Percentiles rank a stretch among this genome's conserved stretches.
Evolutionary conservation across 495 filamentous ascomycete genomes (phyloP).

Genomic region (Xeromyces bisporus): DNA sequence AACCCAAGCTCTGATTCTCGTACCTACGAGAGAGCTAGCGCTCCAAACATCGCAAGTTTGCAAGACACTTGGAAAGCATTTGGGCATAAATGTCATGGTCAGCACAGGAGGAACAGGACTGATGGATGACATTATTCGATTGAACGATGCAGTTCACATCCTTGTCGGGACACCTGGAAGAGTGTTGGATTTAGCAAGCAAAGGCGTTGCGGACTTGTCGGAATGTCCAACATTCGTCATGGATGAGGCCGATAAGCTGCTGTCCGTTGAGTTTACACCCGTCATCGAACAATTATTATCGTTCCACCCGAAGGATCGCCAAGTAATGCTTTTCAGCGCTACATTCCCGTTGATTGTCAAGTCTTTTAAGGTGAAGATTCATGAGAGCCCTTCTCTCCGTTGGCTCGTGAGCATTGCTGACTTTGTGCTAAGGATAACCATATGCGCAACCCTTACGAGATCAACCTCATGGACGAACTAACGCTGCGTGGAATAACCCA

Average conservation of each 20-base stretch:
- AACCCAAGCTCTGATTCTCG: conserved; percentile 87
- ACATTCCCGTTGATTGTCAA: conserved; percentile 95
- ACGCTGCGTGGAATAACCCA: conserved; percentile 96
- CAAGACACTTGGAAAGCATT: conserved; percentile 92
- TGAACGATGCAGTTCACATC: conserved; percentile 89
- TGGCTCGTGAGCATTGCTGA: conserved; percentile 3
- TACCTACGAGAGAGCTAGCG: conserved; percentile 93
- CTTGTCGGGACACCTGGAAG: conserved; percentile 93
- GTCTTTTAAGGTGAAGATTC: conserved; percentile 54
- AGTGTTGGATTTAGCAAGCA: conserved; percentile 87
- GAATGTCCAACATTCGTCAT: conserved; percentile 96
- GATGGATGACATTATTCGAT: conserved; percentile 90
- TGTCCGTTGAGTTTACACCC: conserved; percentile 90
- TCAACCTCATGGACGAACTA: conserved; percentile 99
- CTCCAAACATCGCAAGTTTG: conserved; percentile 98
- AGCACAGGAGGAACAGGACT: conserved; percentile 89
- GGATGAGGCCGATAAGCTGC: conserved; percentile 96
- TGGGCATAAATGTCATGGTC: conserved; percentile 97
- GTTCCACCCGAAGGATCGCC: conserved; percentile 88
- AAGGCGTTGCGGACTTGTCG: conserved; percentile 88
- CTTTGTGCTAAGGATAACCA: conserved; percentile 55
- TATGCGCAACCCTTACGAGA: conserved; percentile 89
- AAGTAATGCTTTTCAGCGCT: conserved; percentile 98
- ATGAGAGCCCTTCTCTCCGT: background rate
- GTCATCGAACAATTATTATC: conserved; percentile 88